phyloP scores from a whole-genome alignment of 192 early-diverging fungal genomes.

The Gaertneriomyces sp. region DNA sequence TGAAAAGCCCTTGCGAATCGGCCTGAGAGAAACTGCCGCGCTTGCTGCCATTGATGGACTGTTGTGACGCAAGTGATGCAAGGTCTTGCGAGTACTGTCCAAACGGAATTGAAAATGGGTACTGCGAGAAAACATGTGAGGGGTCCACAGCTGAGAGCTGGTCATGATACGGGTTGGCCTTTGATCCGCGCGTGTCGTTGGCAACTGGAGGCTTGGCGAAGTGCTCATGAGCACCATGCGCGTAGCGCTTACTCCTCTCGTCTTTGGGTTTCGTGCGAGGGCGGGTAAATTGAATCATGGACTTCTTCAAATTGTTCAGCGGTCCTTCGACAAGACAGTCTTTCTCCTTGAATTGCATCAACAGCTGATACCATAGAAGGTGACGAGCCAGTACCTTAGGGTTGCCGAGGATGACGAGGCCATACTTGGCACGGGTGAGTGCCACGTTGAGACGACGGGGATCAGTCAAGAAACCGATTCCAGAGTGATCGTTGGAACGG shows the following conservation, averaged over 20 bases:
- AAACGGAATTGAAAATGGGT: constrained; percentile 31
- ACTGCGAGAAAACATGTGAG: constrained; percentile 27
- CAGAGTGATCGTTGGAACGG: constrained; percentile 94
- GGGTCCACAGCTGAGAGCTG: constrained; percentile 29
- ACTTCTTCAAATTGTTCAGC: constrained; percentile 80
- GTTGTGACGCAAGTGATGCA: constrained; percentile 1
- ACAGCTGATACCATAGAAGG: constrained; percentile 93
- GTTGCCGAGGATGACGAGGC: constrained; percentile 56
- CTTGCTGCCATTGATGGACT: constrained; percentile 3
- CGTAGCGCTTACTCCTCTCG: constrained; percentile 17
- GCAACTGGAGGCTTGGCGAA: constrained; percentile 27
- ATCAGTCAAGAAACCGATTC: constrained; percentile 73
- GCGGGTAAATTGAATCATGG: constrained; percentile 78
- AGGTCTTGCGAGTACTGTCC: constrained; percentile 26
- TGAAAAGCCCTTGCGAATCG: constrained; percentile 21
- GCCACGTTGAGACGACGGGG: constrained; percentile 49
- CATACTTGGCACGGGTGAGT: constrained; percentile 41
- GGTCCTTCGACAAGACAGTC: constrained; percentile 90
- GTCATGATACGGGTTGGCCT: constrained; percentile 28
- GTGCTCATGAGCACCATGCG: constrained; percentile 34
- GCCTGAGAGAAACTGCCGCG: constrained; percentile 13
- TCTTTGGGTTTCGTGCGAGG: constrained; percentile 25
- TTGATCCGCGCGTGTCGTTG: constrained; percentile 12
- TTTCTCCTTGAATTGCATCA: constrained; percentile 88
- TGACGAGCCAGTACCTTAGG: constrained; percentile 92